These are phyloP conservation scores for Globisporangium splendens DNA, from an alignment of 352 stramenopile species.

Conservation along the genomic window DNA sequence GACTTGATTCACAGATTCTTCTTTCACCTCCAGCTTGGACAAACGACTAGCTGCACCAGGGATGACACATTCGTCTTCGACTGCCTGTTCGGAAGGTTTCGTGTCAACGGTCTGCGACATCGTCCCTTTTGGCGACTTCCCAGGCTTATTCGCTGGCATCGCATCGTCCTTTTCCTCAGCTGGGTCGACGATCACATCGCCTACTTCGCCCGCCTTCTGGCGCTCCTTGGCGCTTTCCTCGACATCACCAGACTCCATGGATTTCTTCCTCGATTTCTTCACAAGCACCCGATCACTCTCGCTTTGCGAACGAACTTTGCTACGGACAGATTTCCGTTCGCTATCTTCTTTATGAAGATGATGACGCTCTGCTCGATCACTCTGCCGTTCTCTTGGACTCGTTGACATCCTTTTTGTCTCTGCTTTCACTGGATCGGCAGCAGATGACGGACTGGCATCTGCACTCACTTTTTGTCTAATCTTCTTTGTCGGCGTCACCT, in stretches of 20 bases:
- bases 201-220: background rate
- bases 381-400: background rate
- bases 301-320: background rate
- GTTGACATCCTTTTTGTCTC: background rate
- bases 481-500: background rate
- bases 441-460: background rate
- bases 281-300: background rate
- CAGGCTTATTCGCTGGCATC: too few relatives aligned
- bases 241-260: background rate
- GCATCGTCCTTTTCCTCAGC: background rate
- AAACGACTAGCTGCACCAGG: background rate
- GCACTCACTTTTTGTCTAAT: background rate
- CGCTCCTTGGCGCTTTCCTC: background rate
- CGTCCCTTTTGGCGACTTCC: too few relatives aligned
- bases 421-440: too few relatives aligned
- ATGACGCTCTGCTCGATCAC: background rate
- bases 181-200: background rate
- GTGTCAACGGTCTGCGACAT: too few relatives aligned
- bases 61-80: background rate
- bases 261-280: background rate
- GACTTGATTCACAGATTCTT: background rate
- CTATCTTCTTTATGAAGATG: background rate
- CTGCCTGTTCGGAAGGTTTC: background rate
- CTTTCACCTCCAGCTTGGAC: background rate
- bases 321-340: background rate